Evolutionary conservation across 768 basidiomycete genomes (phyloP), one percentile per base, ranked within the genome.

Genomic region (Mycena galericulata): DNA sequence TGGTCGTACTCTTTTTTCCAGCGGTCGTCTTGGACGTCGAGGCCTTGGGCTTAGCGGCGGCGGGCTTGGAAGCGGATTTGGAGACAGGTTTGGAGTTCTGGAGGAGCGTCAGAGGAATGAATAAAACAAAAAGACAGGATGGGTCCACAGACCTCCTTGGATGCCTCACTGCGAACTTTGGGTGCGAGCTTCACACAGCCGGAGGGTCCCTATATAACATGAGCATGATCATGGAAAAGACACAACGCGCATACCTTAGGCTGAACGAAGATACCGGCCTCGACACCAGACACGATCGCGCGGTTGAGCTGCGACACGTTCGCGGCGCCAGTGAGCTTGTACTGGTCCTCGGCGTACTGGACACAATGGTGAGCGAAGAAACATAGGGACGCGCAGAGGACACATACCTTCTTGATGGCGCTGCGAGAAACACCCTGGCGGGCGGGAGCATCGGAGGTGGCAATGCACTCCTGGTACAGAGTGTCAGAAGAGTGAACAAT

Each of bases 301-400:
- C 87, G 87, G 75, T 88, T 89, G 75, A 97, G 84, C 79, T 92
- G 91, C 67, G 86, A 88, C 73, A 87, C 79, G 79, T 94, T 91
- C 30, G 89, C 81, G 50, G 88, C 85, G 61, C 85, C 89, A 71
- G 92, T 87, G 69, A 97, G 80, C 70, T 89, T 86, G 85, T 95
- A 97, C 72, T 86, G 88, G 73, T 94, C 90, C 79, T 95, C 93
- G 50, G 96, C 91, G 79, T 82, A 97, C 94, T 96, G 69, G 46
- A 41, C n/a, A 8, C 29, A n/a, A 30, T 32, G 14, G 32, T 40
- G 69, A 57, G 62, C 41, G 36, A n/a, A 26, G 24, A n/a, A n/a
- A n/a, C n/a, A 50, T 0, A 6, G 27, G 14, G 22, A n/a, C 8
- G 14, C 0, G 38, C 38, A 18, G 10, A 17, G 0, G 59, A 20